phyloP scores from a whole-genome alignment of 805 yeast genomes.

The Henningerozyma blattae region DNA sequence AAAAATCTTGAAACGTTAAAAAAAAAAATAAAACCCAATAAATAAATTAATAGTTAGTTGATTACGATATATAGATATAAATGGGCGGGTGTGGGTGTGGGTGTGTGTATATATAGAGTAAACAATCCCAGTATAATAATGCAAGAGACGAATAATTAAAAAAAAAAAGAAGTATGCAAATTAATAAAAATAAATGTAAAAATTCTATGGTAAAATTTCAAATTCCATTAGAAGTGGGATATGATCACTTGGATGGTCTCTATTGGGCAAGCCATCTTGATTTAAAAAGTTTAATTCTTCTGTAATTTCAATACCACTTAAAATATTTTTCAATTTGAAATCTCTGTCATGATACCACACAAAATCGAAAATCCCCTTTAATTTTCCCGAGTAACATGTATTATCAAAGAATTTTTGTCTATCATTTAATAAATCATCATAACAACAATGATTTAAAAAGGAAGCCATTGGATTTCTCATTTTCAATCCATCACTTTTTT shows the following conservation, averaged over 20 bases:
- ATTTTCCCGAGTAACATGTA: conserved; percentile 38
- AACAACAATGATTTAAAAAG: conserved; percentile 22
- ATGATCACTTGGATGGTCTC: conserved; percentile 47
- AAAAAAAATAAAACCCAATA: too few species aligned
- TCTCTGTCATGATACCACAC: conserved; percentile 38
- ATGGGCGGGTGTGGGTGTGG: too few species aligned
- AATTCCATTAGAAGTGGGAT: conserved; percentile 31
- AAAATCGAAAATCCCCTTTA: conserved; percentile 45
- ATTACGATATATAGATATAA: too few species aligned
- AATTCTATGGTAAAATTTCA: conserved; percentile 16
- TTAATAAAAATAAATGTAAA: neutral
- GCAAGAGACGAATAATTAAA: neutral
- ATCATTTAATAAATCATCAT: conserved; percentile 20
- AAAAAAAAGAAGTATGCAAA: neutral
- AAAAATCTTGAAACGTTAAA: too few species aligned
- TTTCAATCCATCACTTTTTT: conserved; percentile 15
- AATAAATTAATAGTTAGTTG: too few species aligned
- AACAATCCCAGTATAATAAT: neutral
- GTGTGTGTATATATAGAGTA: neutral
- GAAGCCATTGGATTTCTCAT: conserved; percentile 23
- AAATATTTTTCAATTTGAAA: conserved; percentile 30
- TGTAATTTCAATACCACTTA: conserved; percentile 33
- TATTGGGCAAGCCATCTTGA: conserved; percentile 40
- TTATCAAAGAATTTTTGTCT: conserved; percentile 16
- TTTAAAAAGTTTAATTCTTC: conserved; percentile 11